Percentiles rank a stretch among this genome's conserved stretches.
These are phyloP conservation scores for Calonectria pauciramosa DNA, from an alignment of 2,329 filamentous ascomycete genomes.

Conservation along the genomic window DNA sequence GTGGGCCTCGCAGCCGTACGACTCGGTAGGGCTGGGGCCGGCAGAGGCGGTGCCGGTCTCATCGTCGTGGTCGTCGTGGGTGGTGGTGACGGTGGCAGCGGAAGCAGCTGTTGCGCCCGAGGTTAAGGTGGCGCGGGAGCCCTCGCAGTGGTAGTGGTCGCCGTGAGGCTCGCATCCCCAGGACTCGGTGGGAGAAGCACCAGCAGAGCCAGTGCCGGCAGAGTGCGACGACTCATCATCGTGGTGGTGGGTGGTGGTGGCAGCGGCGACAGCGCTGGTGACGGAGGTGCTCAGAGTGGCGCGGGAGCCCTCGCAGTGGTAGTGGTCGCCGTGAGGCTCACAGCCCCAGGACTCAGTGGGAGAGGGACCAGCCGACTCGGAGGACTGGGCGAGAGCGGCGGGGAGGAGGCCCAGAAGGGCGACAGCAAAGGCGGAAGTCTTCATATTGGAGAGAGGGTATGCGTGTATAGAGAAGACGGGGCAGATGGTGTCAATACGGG, in stretches of 20 bases:
- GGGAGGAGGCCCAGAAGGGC: slow-evolving; percentile 42
- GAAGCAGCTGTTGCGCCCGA: slow-evolving; percentile 6
- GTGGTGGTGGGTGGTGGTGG: slow-evolving; percentile 29
- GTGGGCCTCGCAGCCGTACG: slow-evolving; percentile 39
- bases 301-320: slow-evolving; percentile 40
- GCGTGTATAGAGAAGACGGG: background rate
- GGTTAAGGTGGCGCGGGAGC: slow-evolving; percentile 32
- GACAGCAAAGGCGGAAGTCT: slow-evolving; percentile 38
- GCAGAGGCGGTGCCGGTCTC: slow-evolving; percentile 8
- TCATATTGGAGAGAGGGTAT: slow-evolving; percentile 37
- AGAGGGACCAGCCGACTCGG: slow-evolving; percentile 35
- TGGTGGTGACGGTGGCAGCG: slow-evolving; percentile 9
- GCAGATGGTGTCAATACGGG: background rate
- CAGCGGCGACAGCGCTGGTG: slow-evolving; percentile 4
- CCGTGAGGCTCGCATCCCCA: slow-evolving; percentile 34
- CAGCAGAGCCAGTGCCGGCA: slow-evolving; percentile 26
- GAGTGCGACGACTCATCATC: slow-evolving; percentile 31
- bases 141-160: slow-evolving; percentile 41
- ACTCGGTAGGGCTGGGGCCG: slow-evolving; percentile 40
- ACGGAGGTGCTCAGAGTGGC: slow-evolving; percentile 27
- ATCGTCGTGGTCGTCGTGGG: slow-evolving; percentile 29
- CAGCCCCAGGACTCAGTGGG: slow-evolving; percentile 39
- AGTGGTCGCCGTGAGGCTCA: slow-evolving; percentile 34
- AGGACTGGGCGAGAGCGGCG: slow-evolving; percentile 29
- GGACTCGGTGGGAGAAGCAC: slow-evolving; percentile 39